These are phyloP conservation scores for Friedmanniomyces simplex DNA, from an alignment of 495 filamentous ascomycete genomes.

Conservation along the genomic window DNA sequence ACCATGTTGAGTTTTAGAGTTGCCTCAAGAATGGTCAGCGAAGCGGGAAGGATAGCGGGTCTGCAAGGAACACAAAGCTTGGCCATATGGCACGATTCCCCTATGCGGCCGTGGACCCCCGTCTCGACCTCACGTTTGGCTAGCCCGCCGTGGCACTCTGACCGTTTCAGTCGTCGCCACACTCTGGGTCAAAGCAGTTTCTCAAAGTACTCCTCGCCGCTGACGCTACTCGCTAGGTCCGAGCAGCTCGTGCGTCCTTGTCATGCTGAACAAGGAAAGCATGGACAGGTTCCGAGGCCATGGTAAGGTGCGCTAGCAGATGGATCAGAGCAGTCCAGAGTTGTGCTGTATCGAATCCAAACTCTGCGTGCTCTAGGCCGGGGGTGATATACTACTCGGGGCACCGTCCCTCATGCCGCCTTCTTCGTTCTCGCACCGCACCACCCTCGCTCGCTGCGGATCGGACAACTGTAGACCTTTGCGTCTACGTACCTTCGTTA, in stretches of 20 bases:
- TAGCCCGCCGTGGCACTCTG: background rate
- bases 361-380: background rate
- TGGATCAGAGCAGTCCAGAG: background rate
- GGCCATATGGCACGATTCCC: background rate
- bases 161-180: background rate
- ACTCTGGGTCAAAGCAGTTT: background rate
- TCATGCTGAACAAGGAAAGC: background rate
- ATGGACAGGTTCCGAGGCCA: background rate
- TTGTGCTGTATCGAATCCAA: background rate
- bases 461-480: background rate
- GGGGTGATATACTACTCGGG: background rate
- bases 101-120: background rate
- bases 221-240: background rate
- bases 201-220: background rate
- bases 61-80: background rate
- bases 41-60: background rate
- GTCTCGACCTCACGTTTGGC: background rate
- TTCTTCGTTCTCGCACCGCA: background rate
- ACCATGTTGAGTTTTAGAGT: background rate
- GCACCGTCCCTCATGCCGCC: background rate
- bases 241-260: background rate
- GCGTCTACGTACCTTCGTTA: constrained; percentile 5
- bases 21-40: background rate
- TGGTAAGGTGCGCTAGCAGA: background rate
- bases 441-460: background rate